Percentiles rank a stretch among this genome's conserved stretches.
Conservation (phyloP, 257 asterid genomes). For the Solanum dulcamara region DNA sequence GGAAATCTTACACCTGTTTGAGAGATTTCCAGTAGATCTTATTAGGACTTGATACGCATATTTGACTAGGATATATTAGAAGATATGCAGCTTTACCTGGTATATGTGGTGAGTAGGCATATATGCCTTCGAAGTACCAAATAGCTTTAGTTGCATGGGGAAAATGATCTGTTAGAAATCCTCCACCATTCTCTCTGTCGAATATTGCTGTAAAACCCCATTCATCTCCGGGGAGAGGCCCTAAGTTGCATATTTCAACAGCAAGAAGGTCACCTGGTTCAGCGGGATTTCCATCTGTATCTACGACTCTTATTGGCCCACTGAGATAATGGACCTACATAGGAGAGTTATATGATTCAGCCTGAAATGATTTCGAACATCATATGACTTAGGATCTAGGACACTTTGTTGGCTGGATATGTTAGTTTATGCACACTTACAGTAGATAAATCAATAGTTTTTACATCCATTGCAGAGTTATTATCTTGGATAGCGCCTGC, state of each 20-base stretch:
- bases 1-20: conserved; percentile 77
- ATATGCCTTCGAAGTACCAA: conserved; percentile 94
- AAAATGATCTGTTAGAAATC: conserved; percentile 86
- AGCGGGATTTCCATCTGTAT: conserved; percentile 57
- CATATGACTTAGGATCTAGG: not conserved
- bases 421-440: conserved; percentile 20
- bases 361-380: not conserved
- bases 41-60: not conserved
- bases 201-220: conserved; percentile 96
- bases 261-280: conserved; percentile 79
- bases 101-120: conserved; percentile 90
- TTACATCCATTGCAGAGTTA: conserved; percentile 38
- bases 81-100: conserved; percentile 39
- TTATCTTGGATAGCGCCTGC: conserved; percentile 43
- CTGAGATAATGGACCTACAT: conserved; percentile 86
- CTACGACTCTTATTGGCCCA: conserved; percentile 79
- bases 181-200: conserved; percentile 93
- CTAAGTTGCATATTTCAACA: conserved; percentile 87
- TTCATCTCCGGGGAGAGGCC: conserved; percentile 91
- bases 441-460: conserved; percentile 34
- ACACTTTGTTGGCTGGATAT: not conserved
- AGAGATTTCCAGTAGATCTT: not conserved
- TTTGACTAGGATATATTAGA: not conserved
- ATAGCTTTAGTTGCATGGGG: conserved; percentile 86
- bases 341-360: not conserved